Evolutionary conservation across 768 basidiomycete species (phyloP), one percentile per base, ranked within the genome.

Genomic region (Lyophyllum decastes): DNA sequence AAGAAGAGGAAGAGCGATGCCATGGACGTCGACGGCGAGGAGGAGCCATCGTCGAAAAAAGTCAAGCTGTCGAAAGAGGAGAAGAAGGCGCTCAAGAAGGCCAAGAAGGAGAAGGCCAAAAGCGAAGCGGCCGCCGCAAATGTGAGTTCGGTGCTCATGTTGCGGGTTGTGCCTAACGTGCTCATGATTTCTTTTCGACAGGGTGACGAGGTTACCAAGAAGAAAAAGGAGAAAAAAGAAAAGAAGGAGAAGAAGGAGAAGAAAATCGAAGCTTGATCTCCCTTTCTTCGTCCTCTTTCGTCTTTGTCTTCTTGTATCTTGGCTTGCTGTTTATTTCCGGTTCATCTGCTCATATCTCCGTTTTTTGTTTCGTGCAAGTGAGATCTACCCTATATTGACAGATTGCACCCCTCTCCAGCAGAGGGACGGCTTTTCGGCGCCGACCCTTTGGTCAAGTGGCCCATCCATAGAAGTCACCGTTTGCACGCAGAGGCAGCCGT

Each of bases 61-160:
- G 78, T 79, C 56, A 91, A 92, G 76, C 65, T 90, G 48, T 87
- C 87, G 21, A 92, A 92, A 73, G 90, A 92, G 73, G 90, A 93
- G 75, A 91, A 91, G 79, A 92, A 90, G 77, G 88, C 89, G 17
- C 72, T 88, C 70, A 92, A 90, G 73, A 91, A 88, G 73, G 87
- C 86, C 44, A 82, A 82, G 70, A 90, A 90, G 74, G 80, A 83
- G 65, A 77, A 83, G 63, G 81, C 74, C n/a, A 85, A 83, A 70
- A 73, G 68, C 33, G 81, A 80, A 62, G 78, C 73, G 25, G 78
- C 73, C 25, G 78, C 61, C 19, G 77, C 68, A 52, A 77, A 73
- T 59, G 81, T 79, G 53, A 61, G 76, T 56, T 10, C 58, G 25
- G 40, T 25, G 43, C 60, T 61, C 61, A 64, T 62, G 26, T 41